Evolutionary conservation across 2,329 filamentous ascomycete species (phyloP), one percentile per base, ranked within the genome.

Genomic region (Microdochium bolleyi): DNA sequence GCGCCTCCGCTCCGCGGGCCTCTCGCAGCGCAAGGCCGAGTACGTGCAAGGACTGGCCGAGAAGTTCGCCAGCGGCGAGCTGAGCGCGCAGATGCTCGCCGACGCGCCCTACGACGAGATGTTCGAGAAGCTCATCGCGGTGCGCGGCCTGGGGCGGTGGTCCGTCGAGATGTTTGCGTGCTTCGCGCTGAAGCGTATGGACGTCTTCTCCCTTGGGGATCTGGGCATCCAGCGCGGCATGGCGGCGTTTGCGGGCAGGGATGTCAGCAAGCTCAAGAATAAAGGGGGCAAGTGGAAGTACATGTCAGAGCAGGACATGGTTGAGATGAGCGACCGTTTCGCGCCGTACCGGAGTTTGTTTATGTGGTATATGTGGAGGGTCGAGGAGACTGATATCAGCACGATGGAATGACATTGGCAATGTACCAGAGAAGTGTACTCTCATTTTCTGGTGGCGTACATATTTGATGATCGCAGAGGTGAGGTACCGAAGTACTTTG

Each of bases 331-430:
- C 13, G 87, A 85, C 53, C 83, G 77, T 64, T 99, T 95, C 68
- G 79, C 80, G 54, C 94, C 92, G 3, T 97, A 95, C 70, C 85
- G 92, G 64, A 94, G 87, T 61, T 67, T 96, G 46, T 96, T 96
- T 64, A 96, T 96, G 92, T 96, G 92, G 92, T 95, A 95, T 67
- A 95, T 96, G 88, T 96, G 92, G 92, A 77, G 87, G 54, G 84
- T 92, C 11, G 87, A 87, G 65, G 83, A 90, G 64, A 89, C 90
- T 3, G 87, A 95, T 67, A 71, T 92, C 24, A 83, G 77, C 56
- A 78, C 79, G 2, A 64, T 85, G 67, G 80, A 82, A 58, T 72
- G 61, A 46, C 5, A 30, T 30, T 5, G 27, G 27, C 27, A 30
- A 30, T n/a, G n/a, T n/a, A n/a, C n/a, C n/a, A n/a, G n/a, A n/a